Evolutionary conservation across 306 rosid genomes (phyloP).

Genomic region (Vigna radiata): DNA sequence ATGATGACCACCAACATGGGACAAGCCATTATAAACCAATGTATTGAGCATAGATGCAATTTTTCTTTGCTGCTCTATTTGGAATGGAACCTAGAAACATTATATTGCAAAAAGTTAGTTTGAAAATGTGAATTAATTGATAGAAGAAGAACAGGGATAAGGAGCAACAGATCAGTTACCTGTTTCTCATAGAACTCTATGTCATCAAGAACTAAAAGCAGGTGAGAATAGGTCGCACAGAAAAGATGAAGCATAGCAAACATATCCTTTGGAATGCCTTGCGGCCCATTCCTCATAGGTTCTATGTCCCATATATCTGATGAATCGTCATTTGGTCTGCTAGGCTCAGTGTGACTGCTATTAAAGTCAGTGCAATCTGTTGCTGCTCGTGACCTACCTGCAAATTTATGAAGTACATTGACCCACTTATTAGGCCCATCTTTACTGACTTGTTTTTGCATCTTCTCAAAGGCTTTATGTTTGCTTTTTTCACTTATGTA

Average conservation of each 20-base stretch:
- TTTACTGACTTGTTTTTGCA: conserved; percentile 59
- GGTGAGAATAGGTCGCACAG: conserved; percentile 91
- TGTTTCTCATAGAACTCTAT: conserved; percentile 97
- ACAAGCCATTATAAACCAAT: conserved; percentile 85
- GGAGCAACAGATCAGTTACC: conserved; percentile 53
- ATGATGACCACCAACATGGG: conserved; percentile 63
- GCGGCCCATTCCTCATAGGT: conserved; percentile 79
- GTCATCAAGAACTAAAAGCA: conserved; percentile 94
- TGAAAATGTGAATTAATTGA: conserved; percentile 30
- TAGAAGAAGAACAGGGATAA: conserved; percentile 24
- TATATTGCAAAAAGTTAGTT: conserved; percentile 42
- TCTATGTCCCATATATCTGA: conserved; percentile 80
- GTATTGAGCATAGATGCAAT: conserved; percentile 89
- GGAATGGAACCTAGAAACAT: conserved; percentile 82
- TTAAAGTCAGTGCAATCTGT: conserved; percentile 42
- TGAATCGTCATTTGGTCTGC: conserved; percentile 56
- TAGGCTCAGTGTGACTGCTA: conserved; percentile 58
- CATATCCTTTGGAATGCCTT: conserved; percentile 75
- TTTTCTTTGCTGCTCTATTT: conserved; percentile 84
- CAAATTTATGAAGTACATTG: conserved; percentile 71
- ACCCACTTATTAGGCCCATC: conserved; percentile 84
- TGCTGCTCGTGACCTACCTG: conserved; percentile 73
- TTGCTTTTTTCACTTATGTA: conserved; percentile 52
- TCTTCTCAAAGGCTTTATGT: conserved; percentile 56
- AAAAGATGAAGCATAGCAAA: conserved; percentile 86